Conservation (phyloP, 1,139 yeast species). For the Geotrichum aggregatum region DNA sequence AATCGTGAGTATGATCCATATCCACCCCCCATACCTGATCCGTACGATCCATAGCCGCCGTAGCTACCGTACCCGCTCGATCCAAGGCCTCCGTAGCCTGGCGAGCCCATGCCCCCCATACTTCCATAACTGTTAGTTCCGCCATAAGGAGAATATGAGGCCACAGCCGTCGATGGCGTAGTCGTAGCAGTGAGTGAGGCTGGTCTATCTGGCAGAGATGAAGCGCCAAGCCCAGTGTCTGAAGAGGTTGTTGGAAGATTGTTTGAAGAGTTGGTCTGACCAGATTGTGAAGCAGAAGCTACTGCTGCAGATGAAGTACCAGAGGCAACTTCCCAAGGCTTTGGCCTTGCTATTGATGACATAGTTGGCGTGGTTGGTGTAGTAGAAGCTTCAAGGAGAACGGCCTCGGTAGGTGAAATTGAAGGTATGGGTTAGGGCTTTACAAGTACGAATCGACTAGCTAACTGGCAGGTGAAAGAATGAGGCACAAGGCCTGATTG, state of each 20-base stretch:
- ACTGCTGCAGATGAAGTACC: slow-evolving; percentile 41
- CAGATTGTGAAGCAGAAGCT: slow-evolving; percentile 22
- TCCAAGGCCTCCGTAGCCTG: slow-evolving; percentile 24
- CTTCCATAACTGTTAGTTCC: slow-evolving; percentile 26
- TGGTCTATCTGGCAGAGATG: slow-evolving; percentile 3
- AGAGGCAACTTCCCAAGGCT: slow-evolving; percentile 70
- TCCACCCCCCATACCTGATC: slow-evolving; percentile 27
- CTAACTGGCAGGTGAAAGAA: background rate
- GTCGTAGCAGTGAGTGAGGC: slow-evolving; percentile 9
- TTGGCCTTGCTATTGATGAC: slow-evolving; percentile 55
- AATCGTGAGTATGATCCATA: slow-evolving; percentile 18
- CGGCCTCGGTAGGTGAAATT: background rate
- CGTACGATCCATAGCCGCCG: slow-evolving; percentile 27
- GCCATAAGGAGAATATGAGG: slow-evolving; percentile 18
- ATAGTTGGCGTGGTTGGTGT: background rate
- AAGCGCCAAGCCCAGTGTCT: slow-evolving; percentile 1
- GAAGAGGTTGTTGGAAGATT: slow-evolving; percentile 4
- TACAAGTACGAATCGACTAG: background rate
- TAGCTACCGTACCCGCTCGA: slow-evolving; percentile 20
- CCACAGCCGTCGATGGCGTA: slow-evolving; percentile 6
- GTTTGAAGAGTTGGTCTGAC: slow-evolving; percentile 3
- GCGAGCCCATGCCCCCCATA: slow-evolving; percentile 5
- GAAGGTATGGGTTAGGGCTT: background rate
- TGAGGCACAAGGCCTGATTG: too few relatives aligned
- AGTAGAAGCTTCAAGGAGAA: too few relatives aligned